phyloP scores from a whole-genome alignment of 129 eudicot genomes.

The Helichrysum umbraculigerum region DNA sequence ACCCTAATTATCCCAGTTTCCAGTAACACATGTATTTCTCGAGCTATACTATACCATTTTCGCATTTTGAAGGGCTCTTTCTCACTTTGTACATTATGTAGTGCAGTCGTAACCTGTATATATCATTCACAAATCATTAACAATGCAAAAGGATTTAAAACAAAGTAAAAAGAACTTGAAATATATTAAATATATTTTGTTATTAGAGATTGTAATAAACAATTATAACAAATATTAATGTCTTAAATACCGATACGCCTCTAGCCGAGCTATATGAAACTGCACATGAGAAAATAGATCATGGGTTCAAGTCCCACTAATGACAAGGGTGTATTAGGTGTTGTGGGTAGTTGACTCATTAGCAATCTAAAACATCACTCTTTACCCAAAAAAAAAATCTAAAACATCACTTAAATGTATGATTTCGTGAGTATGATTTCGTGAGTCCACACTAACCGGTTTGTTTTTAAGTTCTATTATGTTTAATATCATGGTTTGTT shows the following conservation, averaged over 20 bases:
- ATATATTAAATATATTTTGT: too few species aligned
- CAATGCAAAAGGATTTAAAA: neutral
- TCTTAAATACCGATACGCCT: too few species aligned
- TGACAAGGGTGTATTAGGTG: too few species aligned
- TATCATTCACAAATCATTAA: slow-evolving; percentile 11
- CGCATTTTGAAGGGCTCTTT: slow-evolving; percentile 66
- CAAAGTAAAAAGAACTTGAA: neutral
- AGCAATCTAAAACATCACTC: neutral
- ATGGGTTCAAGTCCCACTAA: too few species aligned
- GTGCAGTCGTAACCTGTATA: slow-evolving; percentile 74
- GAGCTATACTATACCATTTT: slow-evolving; percentile 63
- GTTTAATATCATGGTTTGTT: neutral
- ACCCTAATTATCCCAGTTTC: too few species aligned
- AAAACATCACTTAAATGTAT: too few species aligned
- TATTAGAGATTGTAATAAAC: too few species aligned
- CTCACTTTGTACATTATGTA: slow-evolving; percentile 80
- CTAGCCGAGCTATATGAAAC: too few species aligned
- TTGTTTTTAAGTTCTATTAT: neutral
- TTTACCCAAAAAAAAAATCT: too few species aligned
- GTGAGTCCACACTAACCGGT: neutral
- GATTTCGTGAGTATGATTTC: neutral
- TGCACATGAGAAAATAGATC: too few species aligned
- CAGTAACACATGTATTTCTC: slow-evolving; percentile 72
- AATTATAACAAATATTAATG: too few species aligned
- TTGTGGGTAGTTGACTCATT: too few species aligned